A percentile compares a stretch with the other conserved stretches of the same genome.
These are phyloP conservation scores for Lentinus brumalis DNA, from an alignment of 768 basidiomycete genomes.

Conservation along the genomic window DNA sequence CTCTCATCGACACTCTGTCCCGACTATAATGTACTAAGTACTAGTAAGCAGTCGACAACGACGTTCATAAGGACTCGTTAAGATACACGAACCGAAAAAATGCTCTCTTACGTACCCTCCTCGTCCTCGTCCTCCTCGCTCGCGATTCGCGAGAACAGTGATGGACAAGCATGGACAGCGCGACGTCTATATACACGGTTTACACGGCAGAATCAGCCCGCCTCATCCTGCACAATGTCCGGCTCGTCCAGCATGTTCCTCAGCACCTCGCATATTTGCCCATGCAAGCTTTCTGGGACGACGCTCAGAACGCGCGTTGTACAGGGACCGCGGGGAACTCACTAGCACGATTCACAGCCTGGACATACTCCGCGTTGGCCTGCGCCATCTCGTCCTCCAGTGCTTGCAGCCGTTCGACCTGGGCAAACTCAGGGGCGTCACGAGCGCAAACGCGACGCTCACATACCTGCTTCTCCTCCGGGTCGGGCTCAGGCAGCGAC, in stretches of 20 bases:
- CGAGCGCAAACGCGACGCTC: neutral
- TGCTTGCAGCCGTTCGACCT: conserved; percentile 67
- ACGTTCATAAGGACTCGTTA: too few relatives aligned
- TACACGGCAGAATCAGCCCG: too few relatives aligned
- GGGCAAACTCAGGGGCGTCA: conserved; percentile 28
- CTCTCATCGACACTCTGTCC: neutral
- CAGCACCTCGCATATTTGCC: conserved; percentile 28
- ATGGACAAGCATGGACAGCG: too few relatives aligned
- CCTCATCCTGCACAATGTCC: conserved; percentile 21
- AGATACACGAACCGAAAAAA: too few relatives aligned
- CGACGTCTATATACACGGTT: too few relatives aligned
- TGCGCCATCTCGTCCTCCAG: conserved; percentile 71
- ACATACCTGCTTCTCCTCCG: conserved; percentile 73
- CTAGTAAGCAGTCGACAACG: too few relatives aligned
- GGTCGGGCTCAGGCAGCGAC: conserved; percentile 75
- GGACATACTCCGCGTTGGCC: conserved; percentile 76
- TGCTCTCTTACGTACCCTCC: too few relatives aligned
- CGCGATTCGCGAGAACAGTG: too few relatives aligned
- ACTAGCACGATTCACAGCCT: conserved; percentile 70
- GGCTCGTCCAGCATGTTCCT: conserved; percentile 29
- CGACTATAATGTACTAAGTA: too few relatives aligned
- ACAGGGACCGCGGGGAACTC: conserved; percentile 27
- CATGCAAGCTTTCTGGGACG: conserved; percentile 26
- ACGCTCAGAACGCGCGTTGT: neutral
- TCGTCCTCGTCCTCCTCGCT: too few relatives aligned